Base-by-base conservation (phyloP, 2,329 filamentous ascomycete species). In the Macrophomina tecta region DNA sequence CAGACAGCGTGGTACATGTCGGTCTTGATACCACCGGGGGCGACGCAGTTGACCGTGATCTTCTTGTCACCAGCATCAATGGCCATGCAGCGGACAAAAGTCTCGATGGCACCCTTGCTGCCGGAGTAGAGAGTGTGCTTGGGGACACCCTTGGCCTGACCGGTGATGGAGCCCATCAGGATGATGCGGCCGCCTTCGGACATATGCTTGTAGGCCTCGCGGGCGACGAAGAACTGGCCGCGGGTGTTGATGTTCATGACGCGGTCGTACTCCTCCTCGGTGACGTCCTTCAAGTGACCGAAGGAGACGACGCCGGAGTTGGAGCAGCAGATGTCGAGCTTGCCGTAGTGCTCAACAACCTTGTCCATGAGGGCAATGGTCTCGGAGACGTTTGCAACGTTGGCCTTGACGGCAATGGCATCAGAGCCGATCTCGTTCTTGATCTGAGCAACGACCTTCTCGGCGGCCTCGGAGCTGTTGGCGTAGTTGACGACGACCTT, bases 301-400 rank as follows among this genome's bases (percentile, higher is more conserved):
- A 85, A 85, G 52, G 80, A 82, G 42, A 85, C 83, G 65, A 85
- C 84, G 70, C 84, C 89, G 53, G 86, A 87, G 83, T 91, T 91
- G 75, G 87, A 90, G 83, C 86, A 87, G 73, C 89, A 89, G 72
- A 91, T 89, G 80, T 91, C 83, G 74, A 91, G 83, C 77, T 87
- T 84, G 77, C 66, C 89, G 74, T 88, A 92, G 77, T 86, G 82
- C 71, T 81, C 80, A 69, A 88, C 82, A 64, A 88, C 88, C 74
- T 89, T 78, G 67, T 86, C 83, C 81, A 92, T 90, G 71, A 92
- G 81, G 68, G 79, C 78, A 65, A 85, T 82, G 70, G 89, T 91
- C 78, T 91, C 82, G 68, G 84, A 77, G 53, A 90, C 85, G 68
- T 90, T 82, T 70, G 86, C 84, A 66, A 92, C 85, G 80, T 92